Evolutionary conservation across 2,329 filamentous ascomycete genomes (phyloP).

Genomic region (Moelleriella libera): DNA sequence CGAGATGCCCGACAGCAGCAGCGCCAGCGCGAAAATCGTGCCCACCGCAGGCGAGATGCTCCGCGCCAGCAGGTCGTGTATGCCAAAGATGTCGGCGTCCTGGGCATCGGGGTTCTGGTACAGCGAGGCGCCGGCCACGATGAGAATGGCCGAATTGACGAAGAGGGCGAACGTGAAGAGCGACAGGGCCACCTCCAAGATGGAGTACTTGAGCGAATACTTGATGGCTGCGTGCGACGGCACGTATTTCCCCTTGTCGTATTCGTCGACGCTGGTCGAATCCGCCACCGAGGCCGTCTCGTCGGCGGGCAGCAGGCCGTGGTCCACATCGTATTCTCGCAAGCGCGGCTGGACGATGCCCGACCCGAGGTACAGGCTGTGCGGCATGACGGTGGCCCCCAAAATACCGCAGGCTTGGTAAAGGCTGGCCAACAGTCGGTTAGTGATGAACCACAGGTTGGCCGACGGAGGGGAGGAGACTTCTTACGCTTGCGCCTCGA

Average conservation of each 20-base stretch:
- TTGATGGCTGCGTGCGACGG: slow-evolving; percentile 62
- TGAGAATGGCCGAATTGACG: slow-evolving; percentile 70
- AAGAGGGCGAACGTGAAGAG: slow-evolving; percentile 77
- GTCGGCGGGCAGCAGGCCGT: slow-evolving; percentile 31
- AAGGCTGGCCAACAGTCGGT: slow-evolving; percentile 13
- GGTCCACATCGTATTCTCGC: slow-evolving; percentile 44
- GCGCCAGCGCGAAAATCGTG: slow-evolving; percentile 69
- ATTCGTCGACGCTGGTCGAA: slow-evolving; percentile 12
- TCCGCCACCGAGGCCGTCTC: slow-evolving; percentile 14
- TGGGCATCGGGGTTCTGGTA: slow-evolving; percentile 47
- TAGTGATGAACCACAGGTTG: background rate
- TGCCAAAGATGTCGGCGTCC: slow-evolving; percentile 68
- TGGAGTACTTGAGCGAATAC: slow-evolving; percentile 59
- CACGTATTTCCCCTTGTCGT: slow-evolving; percentile 45
- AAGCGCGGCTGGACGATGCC: slow-evolving; percentile 56
- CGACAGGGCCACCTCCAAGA: slow-evolving; percentile 54
- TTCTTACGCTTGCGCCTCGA: slow-evolving; percentile 38
- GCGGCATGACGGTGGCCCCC: slow-evolving; percentile 62
- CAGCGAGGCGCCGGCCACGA: slow-evolving; percentile 66
- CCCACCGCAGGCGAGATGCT: slow-evolving; percentile 64
- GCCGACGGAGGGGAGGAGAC: too few relatives aligned
- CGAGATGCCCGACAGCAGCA: slow-evolving; percentile 66
- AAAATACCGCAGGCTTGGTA: slow-evolving; percentile 66
- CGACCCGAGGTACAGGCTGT: slow-evolving; percentile 53
- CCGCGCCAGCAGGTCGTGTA: slow-evolving; percentile 55